A percentile compares a stretch with the other conserved stretches of the same genome.
These are phyloP conservation scores for Lepidium didymum DNA, from an alignment of 345 rosid genomes.

Conservation along the genomic window DNA sequence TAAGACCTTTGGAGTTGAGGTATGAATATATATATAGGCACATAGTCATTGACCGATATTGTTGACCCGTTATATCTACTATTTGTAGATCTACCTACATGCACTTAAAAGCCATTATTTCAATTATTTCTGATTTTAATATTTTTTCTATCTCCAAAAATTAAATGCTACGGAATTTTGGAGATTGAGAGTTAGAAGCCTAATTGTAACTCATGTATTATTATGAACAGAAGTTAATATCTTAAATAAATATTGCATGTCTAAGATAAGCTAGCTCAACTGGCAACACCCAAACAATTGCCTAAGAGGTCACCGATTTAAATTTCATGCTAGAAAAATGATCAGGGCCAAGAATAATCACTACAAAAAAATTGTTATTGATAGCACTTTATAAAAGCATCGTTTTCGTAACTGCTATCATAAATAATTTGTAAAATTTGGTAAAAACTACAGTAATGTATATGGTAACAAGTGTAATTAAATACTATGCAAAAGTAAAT, in stretches of 20 bases:
- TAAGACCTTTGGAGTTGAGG: background rate
- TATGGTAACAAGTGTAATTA: too few species aligned
- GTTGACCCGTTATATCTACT: slow-evolving; percentile 23
- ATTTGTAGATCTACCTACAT: slow-evolving; percentile 22
- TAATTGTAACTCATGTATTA: background rate
- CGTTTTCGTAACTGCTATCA: too few species aligned
- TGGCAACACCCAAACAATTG: too few species aligned
- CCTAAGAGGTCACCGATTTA: too few species aligned
- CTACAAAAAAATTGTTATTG: too few species aligned
- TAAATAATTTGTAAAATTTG: too few species aligned
- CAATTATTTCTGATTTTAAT: background rate
- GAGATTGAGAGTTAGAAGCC: background rate
- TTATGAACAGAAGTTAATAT: background rate
- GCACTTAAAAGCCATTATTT: background rate
- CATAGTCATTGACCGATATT: background rate
- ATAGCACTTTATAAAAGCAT: too few species aligned
- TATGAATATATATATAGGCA: slow-evolving; percentile 14
- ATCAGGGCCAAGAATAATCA: too few species aligned
- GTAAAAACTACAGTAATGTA: too few species aligned
- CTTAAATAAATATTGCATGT: background rate
- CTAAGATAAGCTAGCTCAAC: too few species aligned
- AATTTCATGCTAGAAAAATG: too few species aligned
- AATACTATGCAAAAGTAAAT: too few species aligned
- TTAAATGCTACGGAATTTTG: background rate
- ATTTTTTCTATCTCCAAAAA: background rate